Percentiles rank a stretch among this genome's conserved stretches.
Evolutionary conservation across 208 protist genomes (phyloP).

Genomic region (Acanthamoeba triangularis): DNA sequence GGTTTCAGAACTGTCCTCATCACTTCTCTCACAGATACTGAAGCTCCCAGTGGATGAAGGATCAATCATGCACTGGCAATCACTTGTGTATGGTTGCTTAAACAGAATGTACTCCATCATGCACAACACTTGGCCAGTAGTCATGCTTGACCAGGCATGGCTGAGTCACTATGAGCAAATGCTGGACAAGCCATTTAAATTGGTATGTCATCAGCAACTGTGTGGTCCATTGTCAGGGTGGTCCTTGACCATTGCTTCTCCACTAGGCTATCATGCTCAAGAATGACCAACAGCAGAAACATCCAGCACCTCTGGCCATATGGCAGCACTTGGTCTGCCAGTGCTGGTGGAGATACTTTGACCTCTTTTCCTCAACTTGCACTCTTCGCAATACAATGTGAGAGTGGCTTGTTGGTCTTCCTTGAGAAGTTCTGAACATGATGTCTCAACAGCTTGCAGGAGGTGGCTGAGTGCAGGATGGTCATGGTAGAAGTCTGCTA

Average conservation of each 20-base stretch:
- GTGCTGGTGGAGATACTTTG: no score
- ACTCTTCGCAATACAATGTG: no score
- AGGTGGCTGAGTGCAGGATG: no score
- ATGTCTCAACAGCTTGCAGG: no score
- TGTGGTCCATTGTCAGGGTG: neutral
- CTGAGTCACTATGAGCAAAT: neutral
- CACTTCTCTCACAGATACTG: neutral
- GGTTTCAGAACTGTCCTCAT: neutral
- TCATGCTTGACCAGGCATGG: neutral
- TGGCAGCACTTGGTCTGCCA: no score
- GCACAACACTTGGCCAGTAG: neutral
- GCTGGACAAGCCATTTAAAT: neutral
- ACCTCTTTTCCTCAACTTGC: no score
- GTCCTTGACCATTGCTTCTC: neutral
- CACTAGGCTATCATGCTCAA: neutral
- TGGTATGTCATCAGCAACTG: neutral
- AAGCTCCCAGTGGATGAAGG: neutral
- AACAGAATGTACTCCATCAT: neutral
- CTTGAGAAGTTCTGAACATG: no score
- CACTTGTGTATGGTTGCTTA: neutral
- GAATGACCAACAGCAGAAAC: neutral
- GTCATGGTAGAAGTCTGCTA: no score
- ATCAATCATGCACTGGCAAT: neutral
- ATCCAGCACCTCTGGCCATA: no score
- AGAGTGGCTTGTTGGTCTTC: no score